These are phyloP conservation scores for Mesembryanthemum crystallinum DNA, from an alignment of 148 eudicot species.

Conservation along the genomic window DNA sequence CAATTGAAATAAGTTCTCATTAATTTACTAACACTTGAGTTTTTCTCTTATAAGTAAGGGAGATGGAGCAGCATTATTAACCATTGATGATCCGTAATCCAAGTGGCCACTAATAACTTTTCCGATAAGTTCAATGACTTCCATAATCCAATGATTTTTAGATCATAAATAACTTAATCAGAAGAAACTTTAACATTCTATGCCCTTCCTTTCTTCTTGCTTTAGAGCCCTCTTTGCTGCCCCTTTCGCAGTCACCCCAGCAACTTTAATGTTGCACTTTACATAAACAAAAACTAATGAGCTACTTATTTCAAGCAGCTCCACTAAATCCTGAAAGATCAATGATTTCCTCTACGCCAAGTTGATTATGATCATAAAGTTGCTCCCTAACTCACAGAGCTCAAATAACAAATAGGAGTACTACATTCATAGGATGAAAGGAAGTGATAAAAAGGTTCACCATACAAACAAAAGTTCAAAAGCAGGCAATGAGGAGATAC, in stretches of 20 bases:
- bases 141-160: background rate
- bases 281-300: background rate
- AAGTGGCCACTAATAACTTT: background rate
- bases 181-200: constrained; percentile 5
- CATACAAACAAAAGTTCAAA: background rate
- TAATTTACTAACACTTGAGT: too few species aligned
- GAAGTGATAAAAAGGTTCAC: background rate
- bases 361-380: constrained; percentile 8
- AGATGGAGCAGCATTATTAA: background rate
- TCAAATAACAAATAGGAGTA: background rate
- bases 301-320: background rate
- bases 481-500: background rate
- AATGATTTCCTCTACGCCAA: background rate
- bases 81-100: background rate
- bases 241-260: background rate
- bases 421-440: too few species aligned
- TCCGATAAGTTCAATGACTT: background rate
- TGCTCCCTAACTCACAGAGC: constrained; percentile 6
- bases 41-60: background rate
- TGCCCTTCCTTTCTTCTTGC: background rate
- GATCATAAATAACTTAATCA: background rate
- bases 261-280: background rate
- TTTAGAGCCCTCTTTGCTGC: background rate
- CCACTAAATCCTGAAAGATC: constrained; percentile 7
- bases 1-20: too few species aligned